phyloP scores from a whole-genome alignment of 1,284 basidiomycete species.

The Porogramme epimiltina region DNA sequence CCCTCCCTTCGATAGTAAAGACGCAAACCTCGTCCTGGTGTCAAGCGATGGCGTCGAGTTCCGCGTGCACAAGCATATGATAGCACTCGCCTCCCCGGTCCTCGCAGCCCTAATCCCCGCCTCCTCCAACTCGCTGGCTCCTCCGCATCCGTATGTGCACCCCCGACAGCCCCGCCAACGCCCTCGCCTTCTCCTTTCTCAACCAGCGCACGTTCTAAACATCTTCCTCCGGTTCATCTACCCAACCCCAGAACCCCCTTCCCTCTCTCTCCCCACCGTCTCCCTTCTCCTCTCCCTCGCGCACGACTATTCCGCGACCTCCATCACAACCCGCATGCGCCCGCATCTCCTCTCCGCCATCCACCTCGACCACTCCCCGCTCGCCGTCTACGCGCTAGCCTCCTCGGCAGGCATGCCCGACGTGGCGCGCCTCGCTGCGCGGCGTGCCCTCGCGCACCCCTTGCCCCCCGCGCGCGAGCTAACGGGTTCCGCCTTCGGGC shows the following conservation, averaged over 20 bases:
- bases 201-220: constrained; percentile 9
- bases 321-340: constrained; percentile 11
- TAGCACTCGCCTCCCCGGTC: constrained; percentile 21
- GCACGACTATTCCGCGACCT: constrained; percentile 7
- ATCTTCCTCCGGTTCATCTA: constrained; percentile 18
- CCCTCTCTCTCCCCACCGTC: constrained; percentile 9
- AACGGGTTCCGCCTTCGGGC: constrained; percentile 2
- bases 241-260: constrained; percentile 11
- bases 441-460: constrained; percentile 6
- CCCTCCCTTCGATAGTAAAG: constrained; percentile 10
- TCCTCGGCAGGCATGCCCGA: constrained; percentile 8
- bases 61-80: constrained; percentile 12
- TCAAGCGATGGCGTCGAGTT: constrained; percentile 14
- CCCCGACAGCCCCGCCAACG: neutral
- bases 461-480: constrained; percentile 5
- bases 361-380: constrained; percentile 27
- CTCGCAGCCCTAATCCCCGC: neutral
- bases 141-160: too few species aligned
- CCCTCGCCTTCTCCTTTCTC: constrained; percentile 1
- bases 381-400: constrained; percentile 38
- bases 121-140: neutral
- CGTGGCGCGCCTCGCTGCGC: constrained; percentile 13
- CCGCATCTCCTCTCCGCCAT: constrained; percentile 24
- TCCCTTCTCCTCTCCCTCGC: constrained; percentile 10
- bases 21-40: constrained; percentile 9